phyloP scores from a whole-genome alignment of 1,284 basidiomycete genomes.

The Sporisorium iseilematis-ciliati region DNA sequence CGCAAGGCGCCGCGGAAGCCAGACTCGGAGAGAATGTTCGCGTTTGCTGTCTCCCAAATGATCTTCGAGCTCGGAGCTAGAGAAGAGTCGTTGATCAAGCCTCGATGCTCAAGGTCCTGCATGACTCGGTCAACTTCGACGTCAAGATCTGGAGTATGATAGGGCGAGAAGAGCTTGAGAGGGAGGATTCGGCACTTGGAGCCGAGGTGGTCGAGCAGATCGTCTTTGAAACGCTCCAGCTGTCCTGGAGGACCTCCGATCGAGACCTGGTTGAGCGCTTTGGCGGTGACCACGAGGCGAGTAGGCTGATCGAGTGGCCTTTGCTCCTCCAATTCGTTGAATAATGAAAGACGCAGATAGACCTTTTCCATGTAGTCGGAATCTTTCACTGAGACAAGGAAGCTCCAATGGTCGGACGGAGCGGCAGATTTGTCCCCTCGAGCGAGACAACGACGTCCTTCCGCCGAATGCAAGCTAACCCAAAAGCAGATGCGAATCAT shows the following conservation, averaged over 20 bases:
- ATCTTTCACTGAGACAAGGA: constrained; percentile 25
- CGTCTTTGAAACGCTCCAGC: constrained; percentile 22
- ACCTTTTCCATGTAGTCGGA: constrained; percentile 12
- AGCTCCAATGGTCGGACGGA: constrained; percentile 29
- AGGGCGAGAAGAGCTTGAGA: constrained; percentile 43
- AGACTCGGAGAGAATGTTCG: constrained; percentile 14
- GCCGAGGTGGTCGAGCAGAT: constrained; percentile 10
- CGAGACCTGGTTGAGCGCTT: constrained; percentile 23
- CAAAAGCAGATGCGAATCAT: constrained; percentile 41
- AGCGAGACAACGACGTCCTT: constrained; percentile 20
- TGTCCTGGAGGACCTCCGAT: constrained; percentile 29
- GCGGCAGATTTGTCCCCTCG: not conserved
- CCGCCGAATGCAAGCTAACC: constrained; percentile 41
- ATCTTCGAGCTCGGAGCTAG: constrained; percentile 21
- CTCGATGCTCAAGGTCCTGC: constrained; percentile 30
- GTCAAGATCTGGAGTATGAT: constrained; percentile 26
- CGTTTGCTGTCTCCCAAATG: constrained; percentile 29
- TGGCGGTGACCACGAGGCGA: constrained; percentile 32
- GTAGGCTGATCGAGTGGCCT: constrained; percentile 16
- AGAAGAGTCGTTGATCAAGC: constrained; percentile 9
- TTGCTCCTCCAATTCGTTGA: constrained; percentile 22
- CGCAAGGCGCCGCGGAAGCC: constrained; percentile 6
- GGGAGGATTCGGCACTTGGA: constrained; percentile 8
- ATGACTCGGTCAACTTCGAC: constrained; percentile 19
- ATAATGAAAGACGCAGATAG: constrained; percentile 5